A percentile compares a stretch with the other conserved stretches of the same genome.
Conservation (phyloP, 257 asterid genomes). For the Nemophila menziesii region DNA sequence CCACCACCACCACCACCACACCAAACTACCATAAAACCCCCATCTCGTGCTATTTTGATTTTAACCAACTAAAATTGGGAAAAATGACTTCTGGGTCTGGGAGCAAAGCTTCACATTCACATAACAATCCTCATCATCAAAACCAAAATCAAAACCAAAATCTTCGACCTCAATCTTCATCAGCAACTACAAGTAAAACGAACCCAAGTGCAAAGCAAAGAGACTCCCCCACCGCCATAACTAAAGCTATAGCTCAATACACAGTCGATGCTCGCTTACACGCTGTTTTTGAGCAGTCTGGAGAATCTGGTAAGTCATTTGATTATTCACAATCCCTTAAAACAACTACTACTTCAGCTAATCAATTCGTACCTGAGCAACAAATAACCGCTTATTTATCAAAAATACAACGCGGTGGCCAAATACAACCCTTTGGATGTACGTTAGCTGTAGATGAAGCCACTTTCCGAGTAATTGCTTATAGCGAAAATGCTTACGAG, state of each 20-base stretch:
- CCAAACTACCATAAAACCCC: no score
- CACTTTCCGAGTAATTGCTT: slow-evolving; percentile 39
- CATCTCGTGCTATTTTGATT: background rate
- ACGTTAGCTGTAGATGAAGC: slow-evolving; percentile 59
- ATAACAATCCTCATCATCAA: background rate
- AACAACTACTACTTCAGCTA: slow-evolving; percentile 6
- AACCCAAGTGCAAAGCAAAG: slow-evolving; percentile 17
- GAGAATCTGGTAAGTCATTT: slow-evolving; percentile 67
- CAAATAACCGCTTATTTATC: slow-evolving; percentile 64
- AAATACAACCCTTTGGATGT: slow-evolving; percentile 73
- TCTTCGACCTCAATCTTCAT: slow-evolving; percentile 19
- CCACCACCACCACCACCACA: no score
- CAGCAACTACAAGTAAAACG: background rate
- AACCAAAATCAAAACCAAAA: no score
- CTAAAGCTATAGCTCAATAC: slow-evolving; percentile 74
- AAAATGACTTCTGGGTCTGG: background rate
- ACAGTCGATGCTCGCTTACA: slow-evolving; percentile 69
- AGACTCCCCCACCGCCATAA: slow-evolving; percentile 23
- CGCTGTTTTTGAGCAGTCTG: slow-evolving; percentile 79
- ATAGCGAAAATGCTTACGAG: slow-evolving; percentile 55
- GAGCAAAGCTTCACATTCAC: background rate
- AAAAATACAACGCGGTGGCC: slow-evolving; percentile 74
- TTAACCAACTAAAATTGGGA: background rate
- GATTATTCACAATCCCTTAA: slow-evolving; percentile 58
- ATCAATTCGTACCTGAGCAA: slow-evolving; percentile 42